phyloP scores from a whole-genome alignment of 306 rosid genomes.

The Sicyos baderoa region DNA sequence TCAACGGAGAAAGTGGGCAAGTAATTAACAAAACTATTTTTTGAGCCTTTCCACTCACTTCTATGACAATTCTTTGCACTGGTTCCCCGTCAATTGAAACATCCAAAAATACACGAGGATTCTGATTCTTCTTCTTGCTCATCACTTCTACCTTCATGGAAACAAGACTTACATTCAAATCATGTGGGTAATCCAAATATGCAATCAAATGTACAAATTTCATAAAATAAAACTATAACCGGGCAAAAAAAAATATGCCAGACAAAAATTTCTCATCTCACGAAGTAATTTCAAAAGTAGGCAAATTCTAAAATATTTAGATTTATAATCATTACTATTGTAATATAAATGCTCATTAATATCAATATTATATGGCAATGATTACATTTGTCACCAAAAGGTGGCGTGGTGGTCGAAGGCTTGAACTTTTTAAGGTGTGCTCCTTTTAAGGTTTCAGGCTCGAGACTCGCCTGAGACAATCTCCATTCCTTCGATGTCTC shows the following conservation, averaged over 20 bases:
- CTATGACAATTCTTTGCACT: slow-evolving; percentile 49
- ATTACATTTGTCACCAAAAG: no score
- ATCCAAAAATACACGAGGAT: slow-evolving; percentile 67
- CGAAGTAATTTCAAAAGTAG: no score
- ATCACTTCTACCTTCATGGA: slow-evolving; percentile 32
- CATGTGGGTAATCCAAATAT: not conserved
- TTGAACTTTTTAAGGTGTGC: no score
- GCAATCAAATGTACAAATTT: not conserved
- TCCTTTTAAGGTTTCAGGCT: no score
- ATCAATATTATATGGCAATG: no score
- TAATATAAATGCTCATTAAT: no score
- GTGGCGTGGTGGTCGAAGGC: no score
- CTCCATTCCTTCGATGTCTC: no score
- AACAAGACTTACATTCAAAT: not conserved
- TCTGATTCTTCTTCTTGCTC: slow-evolving; percentile 65
- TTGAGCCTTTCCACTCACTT: slow-evolving; percentile 39
- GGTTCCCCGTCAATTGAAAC: slow-evolving; percentile 67
- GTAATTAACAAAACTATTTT: not conserved
- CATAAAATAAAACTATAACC: no score
- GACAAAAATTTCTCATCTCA: not conserved
- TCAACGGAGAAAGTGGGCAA: not conserved
- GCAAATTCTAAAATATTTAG: no score
- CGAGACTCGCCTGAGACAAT: no score
- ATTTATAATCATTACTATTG: no score
- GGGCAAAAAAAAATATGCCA: not conserved